Percentiles rank a stretch among this genome's conserved stretches.
Evolutionary conservation across 2,329 filamentous ascomycete genomes (phyloP).

Genomic region (Colletotrichum horii): DNA sequence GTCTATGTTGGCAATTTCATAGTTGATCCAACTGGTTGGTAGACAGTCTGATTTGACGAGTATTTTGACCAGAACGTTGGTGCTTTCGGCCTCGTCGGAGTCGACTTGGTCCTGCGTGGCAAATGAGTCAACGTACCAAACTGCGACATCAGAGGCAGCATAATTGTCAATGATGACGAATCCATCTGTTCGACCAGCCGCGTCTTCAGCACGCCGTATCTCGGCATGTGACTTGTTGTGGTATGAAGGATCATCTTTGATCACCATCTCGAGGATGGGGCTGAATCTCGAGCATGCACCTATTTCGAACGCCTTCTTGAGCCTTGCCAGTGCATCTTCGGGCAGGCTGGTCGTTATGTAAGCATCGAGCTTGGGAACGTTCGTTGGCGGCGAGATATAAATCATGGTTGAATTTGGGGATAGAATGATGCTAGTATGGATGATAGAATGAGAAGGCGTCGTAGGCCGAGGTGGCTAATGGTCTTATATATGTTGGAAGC

Average conservation of each 20-base stretch:
- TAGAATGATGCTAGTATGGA: neutral
- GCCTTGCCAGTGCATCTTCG: neutral
- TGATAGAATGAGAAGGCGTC: neutral
- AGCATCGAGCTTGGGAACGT: neutral
- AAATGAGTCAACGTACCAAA: constrained; percentile 27
- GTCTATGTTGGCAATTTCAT: constrained; percentile 25
- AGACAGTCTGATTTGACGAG: constrained; percentile 25
- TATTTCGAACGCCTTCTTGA: constrained; percentile 26
- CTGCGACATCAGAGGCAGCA: neutral
- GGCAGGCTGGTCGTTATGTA: neutral
- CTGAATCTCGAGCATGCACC: constrained; percentile 24
- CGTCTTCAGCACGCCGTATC: constrained; percentile 25
- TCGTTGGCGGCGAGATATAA: neutral
- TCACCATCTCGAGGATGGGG: constrained; percentile 26
- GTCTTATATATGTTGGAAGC: neutral
- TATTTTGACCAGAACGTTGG: constrained; percentile 26
- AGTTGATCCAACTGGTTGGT: constrained; percentile 23
- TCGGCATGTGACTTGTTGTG: constrained; percentile 22
- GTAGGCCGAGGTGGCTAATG: neutral
- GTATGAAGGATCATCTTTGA: constrained; percentile 24
- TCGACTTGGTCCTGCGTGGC: constrained; percentile 22
- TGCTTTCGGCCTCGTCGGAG: constrained; percentile 16
- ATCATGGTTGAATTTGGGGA: neutral
- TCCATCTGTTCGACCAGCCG: constrained; percentile 18
- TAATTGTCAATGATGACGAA: constrained; percentile 27